Base-by-base conservation (phyloP, 352 stramenopile species). In the Phytopythium chamaehyphon region DNA sequence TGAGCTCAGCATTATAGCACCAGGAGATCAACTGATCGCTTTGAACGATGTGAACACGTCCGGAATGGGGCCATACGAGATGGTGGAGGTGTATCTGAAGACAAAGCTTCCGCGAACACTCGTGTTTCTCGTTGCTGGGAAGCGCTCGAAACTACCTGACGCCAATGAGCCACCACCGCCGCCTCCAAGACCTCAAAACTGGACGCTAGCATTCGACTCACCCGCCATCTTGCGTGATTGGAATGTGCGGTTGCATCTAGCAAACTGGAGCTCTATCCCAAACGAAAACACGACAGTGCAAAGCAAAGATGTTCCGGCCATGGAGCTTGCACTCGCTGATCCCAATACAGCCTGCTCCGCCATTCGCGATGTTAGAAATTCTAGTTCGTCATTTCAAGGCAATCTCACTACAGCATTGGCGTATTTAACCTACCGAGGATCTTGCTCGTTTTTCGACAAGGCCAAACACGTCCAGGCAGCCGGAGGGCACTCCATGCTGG, bases 401-500 rank as follows among this genome's bases (percentile, higher is more conserved):
- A 23, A 50, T 0, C 2, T 18, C 16, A 23, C 14, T 6, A 22
- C 35, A 9, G 44, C 57, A 14, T 57, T 74, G 21, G 46, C 64
- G n/a, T 71, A 72, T 44, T 53, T 88, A 3, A 55, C 71, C 14
- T 87, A 84, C 31, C 71, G 80, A 24, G 80, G 76, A 22, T 61
- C 51, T 0, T 90, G 80, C 36, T 75, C 76, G 6, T 84, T 90
- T 19, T 63, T 86, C n/a, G 80, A 88, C 0, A 90, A 90, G 49
- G 76, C 76, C 1, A 60, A 73, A 1, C 59, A 71, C 21, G 57
- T 72, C 12, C 50, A 45, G 12, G 26, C 49, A n/a, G 76, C 57
- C 1, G 54, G 64, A 2, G 75, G 73, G 2, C 58, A 54, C 7
- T 64, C 69, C 4, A 38, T 87, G n/a, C 11, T 88, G 1, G 65